Evolutionary conservation across 2,329 filamentous ascomycete genomes (phyloP).

Genomic region (Ceratocystis diversiconidia): DNA sequence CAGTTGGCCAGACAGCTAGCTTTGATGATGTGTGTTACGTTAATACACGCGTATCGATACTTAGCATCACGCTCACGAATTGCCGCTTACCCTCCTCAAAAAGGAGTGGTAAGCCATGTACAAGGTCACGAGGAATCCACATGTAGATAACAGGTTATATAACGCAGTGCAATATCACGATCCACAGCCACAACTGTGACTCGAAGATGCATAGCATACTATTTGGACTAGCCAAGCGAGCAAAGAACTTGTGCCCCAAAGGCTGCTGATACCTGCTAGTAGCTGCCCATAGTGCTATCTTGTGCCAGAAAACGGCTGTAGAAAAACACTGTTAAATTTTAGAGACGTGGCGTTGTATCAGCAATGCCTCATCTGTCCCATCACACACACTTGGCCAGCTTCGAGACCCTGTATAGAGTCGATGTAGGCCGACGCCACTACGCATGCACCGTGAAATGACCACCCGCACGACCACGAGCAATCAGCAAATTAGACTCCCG

Average conservation of each 20-base stretch:
- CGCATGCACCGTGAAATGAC: not conserved
- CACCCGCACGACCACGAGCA: too few species aligned
- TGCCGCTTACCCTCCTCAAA: not conserved
- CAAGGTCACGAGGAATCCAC: not conserved
- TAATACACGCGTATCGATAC: not conserved
- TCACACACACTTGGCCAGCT: not conserved
- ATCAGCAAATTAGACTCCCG: not conserved
- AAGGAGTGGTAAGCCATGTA: not conserved
- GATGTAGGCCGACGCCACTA: not conserved
- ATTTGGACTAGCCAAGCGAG: not conserved
- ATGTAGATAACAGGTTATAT: not conserved
- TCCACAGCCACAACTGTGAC: not conserved
- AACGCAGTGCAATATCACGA: not conserved
- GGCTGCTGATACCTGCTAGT: not conserved
- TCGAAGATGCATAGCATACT: not conserved
- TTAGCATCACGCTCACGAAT: not conserved
- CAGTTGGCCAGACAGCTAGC: not conserved
- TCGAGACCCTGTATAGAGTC: not conserved
- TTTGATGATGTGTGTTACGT: not conserved
- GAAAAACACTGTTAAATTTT: not conserved
- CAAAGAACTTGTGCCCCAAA: not conserved
- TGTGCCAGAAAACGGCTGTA: not conserved
- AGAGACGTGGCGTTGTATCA: not conserved
- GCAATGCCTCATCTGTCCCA: not conserved
- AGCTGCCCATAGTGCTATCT: not conserved